Evolutionary conservation across 148 eudicot species (phyloP), one percentile per base, ranked within the genome.

Genomic region (Talinum fruticosum): DNA sequence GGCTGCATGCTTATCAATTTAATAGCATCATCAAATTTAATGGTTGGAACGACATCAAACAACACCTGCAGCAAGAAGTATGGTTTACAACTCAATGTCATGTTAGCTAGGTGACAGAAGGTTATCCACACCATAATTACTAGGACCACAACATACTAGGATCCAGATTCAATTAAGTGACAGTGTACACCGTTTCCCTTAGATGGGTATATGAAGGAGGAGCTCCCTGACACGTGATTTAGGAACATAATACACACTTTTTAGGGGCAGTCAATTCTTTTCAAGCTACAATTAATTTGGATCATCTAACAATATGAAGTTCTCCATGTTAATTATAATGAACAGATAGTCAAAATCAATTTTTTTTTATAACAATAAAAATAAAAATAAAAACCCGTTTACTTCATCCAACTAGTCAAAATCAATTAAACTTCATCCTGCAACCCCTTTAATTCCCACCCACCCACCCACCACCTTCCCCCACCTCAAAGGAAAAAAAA

Each of bases 1-100:
- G 99, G 99, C 87, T 96, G 97, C 97, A 96, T 91, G 97, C 95
- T 90, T 68, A 96, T 87, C 82, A 96, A 74, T 79, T 91, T 90
- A 76, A 93, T 73, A 69, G 97, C 97, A 86, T 96, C 99, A 75
- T 90, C 94, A 86, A 85, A 93, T 81, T 85, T 91, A 75, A 96
- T 91, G 83, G 78, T 78, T 44, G 99, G 97, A 83, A 93, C 99
- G 47, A 96, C 87, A 83, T 96, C 99, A 87, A 96, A 96, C 81
- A 96, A 82, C 51, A 96, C 97, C 99, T 96, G 80, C 81, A 85
- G 44, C 62, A 75, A 77, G 67, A 68, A 37, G 66, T 34, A 74
- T 29, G 4, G 35, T 15, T 36, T 66, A 54, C 67, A 75, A 77
- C 30, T 36, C 59, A 65, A 53, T 33, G 38, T 78, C 47, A 54